Evolutionary conservation across 768 basidiomycete species (phyloP), one percentile per base, ranked within the genome.

Genomic region (Tylopilus sp.): DNA sequence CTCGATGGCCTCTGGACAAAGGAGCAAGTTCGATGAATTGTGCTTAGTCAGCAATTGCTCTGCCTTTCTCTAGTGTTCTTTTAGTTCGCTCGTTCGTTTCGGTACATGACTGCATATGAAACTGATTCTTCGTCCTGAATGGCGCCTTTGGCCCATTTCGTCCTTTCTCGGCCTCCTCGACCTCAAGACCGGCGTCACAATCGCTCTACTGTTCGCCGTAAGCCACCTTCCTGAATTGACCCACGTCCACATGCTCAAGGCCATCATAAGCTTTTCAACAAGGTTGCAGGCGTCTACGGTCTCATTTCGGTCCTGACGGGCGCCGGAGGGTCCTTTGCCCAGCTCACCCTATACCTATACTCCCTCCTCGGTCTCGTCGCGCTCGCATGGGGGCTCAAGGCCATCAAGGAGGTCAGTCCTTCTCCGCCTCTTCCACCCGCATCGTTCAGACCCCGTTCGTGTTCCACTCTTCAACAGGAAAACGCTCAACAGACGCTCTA

Each of bases 251-350:
- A 43, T 42, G 19, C 61, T 57, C 56, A 62, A 44, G 52, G 34
- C 25, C 59, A 45, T 13, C 10, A 8, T 24, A 63, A 90, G 89
- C 73, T 93, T 48, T 76, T 99, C 59, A 99, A 99, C 81, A 99
- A 99, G 74, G 96, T 95, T 45, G 95, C 97, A 19, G 96, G 97
- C 46, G 83, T 98, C 10, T 99, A 98, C 68, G 97, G 97, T 50
- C 81, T 99, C 52, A 86, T 99, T 53, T 95, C 94, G 6, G 81
- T 94, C 52, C 72, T 94, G 54, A 89, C 88, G 1, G 95, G 95
- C 19, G 87, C 90, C 28, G 92, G 90, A n/a, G 87, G 89, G n/a
- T 85, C 87, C n/a, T 84, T 93, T 60, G 85, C 88, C 0, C 97
- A 99, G 72, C 78, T 98, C 55, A 89, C 85, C 69, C 79, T 96